These are phyloP conservation scores for button mushroom (Agaricus bisporus) DNA, from an alignment of 768 basidiomycete genomes.

Conservation along the genomic window DNA sequence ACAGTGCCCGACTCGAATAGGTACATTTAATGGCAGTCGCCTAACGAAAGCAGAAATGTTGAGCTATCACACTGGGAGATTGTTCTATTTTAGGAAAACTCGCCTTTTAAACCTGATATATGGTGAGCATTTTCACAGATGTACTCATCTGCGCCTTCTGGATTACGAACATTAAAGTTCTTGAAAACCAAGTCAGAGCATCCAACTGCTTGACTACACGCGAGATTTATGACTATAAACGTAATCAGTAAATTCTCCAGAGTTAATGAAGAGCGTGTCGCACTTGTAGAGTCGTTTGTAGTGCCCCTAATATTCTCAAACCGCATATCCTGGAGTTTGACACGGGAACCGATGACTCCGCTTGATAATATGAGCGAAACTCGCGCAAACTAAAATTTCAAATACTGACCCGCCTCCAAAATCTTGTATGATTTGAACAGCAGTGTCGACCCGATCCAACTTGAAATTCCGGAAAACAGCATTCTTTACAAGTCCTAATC, in stretches of 20 bases:
- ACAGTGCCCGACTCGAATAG: background rate
- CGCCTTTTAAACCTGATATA: conserved; percentile 28
- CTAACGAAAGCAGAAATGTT: conserved; percentile 7
- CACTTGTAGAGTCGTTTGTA: conserved; percentile 30
- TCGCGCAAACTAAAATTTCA: background rate
- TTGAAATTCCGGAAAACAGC: conserved; percentile 35
- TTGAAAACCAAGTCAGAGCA: conserved; percentile 38
- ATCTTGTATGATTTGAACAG: conserved; percentile 46
- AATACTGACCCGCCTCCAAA: conserved; percentile 28
- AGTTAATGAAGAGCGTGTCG: background rate
- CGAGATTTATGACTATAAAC: conserved; percentile 38
- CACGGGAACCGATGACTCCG: conserved; percentile 41
- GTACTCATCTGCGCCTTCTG: conserved; percentile 28
- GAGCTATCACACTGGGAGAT: background rate
- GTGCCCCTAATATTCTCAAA: conserved; percentile 46
- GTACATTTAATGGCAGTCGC: conserved; percentile 17
- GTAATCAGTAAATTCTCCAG: background rate
- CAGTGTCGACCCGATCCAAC: conserved; percentile 40
- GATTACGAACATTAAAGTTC: conserved; percentile 32
- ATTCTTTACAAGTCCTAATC: conserved; percentile 37
- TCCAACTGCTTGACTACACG: conserved; percentile 43
- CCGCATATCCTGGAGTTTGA: conserved; percentile 40
- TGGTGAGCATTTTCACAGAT: conserved; percentile 43
- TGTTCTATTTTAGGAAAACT: conserved; percentile 5
- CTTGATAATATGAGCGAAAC: conserved; percentile 19